phyloP scores from a whole-genome alignment of 345 rosid species.

The Salix koriyanagi region DNA sequence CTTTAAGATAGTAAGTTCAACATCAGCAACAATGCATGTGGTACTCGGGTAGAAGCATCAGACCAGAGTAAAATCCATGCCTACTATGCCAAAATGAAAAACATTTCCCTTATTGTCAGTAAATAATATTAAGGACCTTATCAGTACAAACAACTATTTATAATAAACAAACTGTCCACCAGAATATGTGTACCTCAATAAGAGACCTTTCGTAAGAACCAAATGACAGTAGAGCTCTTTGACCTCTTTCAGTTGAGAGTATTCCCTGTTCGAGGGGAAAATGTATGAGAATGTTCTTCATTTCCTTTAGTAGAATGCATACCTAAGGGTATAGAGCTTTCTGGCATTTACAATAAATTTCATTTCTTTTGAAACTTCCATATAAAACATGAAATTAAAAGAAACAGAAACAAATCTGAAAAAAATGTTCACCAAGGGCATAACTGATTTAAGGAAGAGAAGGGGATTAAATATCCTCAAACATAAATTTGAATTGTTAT shows the following conservation, averaged over 20 bases:
- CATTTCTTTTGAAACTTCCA: not conserved
- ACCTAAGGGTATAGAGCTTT: not conserved
- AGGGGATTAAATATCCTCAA: too few relatives aligned
- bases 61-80: too few relatives aligned
- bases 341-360: not conserved
- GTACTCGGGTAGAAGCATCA: too few relatives aligned
- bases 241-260: constrained; percentile 91
- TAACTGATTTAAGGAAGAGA: too few relatives aligned
- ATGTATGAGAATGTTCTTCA: constrained; percentile 7
- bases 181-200: constrained; percentile 54
- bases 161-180: not conserved
- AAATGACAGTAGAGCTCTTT: constrained; percentile 55
- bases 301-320: not conserved
- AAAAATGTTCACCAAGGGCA: too few relatives aligned
- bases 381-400: not conserved
- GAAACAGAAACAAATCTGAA: not conserved
- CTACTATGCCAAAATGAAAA: not conserved
- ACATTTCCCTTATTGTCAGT: not conserved
- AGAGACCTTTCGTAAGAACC: constrained; percentile 75
- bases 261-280: constrained; percentile 56
- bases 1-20: too few relatives aligned
- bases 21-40: too few relatives aligned
- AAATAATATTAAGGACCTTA: not conserved
- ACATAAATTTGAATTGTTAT: too few relatives aligned
- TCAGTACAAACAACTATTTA: not conserved